Evolutionary conservation across 2,329 filamentous ascomycete species (phyloP).

Genomic region (Coniochaeta sp.): DNA sequence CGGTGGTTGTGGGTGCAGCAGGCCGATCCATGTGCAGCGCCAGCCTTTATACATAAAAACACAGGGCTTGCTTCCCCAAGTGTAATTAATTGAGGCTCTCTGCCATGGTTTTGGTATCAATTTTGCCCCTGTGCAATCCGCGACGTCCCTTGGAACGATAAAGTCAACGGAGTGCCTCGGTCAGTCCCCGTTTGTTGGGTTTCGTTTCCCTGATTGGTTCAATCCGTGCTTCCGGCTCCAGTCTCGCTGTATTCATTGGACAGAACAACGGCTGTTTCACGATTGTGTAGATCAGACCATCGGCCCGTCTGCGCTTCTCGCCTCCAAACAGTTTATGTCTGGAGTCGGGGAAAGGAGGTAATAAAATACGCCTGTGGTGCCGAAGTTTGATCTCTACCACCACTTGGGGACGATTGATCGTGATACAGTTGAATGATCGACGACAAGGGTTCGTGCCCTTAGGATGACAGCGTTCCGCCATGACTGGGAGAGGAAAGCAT

Average conservation of each 20-base stretch:
- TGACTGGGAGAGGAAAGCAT: neutral
- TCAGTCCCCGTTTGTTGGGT: neutral
- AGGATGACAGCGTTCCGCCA: neutral
- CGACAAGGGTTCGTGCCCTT: neutral
- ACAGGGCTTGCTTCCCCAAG: too few species aligned
- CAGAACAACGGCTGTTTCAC: neutral
- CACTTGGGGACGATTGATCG: neutral
- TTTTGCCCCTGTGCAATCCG: neutral
- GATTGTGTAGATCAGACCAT: neutral
- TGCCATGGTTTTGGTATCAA: too few species aligned
- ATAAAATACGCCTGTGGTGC: neutral
- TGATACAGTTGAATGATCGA: neutral
- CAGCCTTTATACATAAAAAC: too few species aligned
- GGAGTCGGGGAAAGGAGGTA: neutral
- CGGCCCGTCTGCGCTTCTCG: neutral
- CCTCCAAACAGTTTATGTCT: neutral
- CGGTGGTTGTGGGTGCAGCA: too few species aligned
- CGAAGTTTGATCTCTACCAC: neutral
- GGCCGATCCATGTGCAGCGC: too few species aligned
- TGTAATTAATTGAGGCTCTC: too few species aligned
- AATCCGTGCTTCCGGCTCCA: neutral
- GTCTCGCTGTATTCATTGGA: neutral
- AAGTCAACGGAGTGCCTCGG: neutral
- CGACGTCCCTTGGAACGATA: neutral
- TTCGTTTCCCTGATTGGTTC: neutral